Percentiles rank a stretch among this genome's conserved stretches.
Conservation (phyloP, 1,284 basidiomycete species). For the Irpex rosettiformis region DNA sequence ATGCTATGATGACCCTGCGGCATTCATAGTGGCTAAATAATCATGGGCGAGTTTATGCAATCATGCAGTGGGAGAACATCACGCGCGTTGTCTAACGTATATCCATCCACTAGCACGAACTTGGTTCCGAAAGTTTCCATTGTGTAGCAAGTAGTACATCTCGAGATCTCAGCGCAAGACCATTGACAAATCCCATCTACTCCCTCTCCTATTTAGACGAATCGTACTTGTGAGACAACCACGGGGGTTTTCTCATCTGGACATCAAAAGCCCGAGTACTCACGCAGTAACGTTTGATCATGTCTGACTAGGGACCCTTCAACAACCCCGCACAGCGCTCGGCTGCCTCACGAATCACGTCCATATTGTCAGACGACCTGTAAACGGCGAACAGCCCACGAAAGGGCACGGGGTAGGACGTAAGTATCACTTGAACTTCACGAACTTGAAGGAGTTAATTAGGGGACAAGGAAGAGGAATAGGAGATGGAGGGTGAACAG, state of each 20-base stretch:
- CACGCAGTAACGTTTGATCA: background rate
- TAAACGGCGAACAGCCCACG: background rate
- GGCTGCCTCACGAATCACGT: conserved; percentile 18
- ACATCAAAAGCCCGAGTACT: background rate
- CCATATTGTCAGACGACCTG: conserved; percentile 24
- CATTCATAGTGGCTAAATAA: background rate
- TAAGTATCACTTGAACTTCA: background rate
- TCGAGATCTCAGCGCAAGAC: no score
- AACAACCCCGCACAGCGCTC: conserved; percentile 20
- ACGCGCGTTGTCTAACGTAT: no score
- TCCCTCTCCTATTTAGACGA: no score
- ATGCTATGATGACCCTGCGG: background rate
- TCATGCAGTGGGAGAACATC: no score
- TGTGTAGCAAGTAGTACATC: no score
- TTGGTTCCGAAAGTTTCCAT: no score
- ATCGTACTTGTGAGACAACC: no score
- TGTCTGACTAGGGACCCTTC: background rate
- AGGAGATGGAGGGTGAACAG: background rate
- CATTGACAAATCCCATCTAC: no score
- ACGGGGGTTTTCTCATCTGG: no score
- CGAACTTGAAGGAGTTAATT: background rate
- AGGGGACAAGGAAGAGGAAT: background rate
- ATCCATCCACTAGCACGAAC: no score
- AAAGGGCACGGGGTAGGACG: conserved; percentile 1
- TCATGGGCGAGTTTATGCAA: background rate